These are phyloP conservation scores for Chaetomium sp. DNA, from an alignment of 2,329 filamentous ascomycete genomes.

Conservation along the genomic window DNA sequence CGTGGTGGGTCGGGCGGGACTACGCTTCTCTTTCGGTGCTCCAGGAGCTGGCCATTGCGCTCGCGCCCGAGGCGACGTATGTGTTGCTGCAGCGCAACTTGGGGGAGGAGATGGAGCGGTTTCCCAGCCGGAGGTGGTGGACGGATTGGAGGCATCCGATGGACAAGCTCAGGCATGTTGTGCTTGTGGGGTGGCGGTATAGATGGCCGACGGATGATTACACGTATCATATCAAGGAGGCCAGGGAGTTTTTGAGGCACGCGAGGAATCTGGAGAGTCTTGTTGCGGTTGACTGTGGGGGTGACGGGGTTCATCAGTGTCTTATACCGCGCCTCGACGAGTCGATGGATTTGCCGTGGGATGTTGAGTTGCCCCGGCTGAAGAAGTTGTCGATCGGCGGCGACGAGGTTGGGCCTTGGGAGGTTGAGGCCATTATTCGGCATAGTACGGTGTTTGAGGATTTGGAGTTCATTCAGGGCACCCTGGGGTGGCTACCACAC, in stretches of 20 bases:
- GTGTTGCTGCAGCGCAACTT: background rate
- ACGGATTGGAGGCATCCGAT: conserved; percentile 2
- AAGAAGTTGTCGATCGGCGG: conserved; percentile 11
- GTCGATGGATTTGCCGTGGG: conserved; percentile 6
- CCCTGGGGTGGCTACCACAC: too few species aligned
- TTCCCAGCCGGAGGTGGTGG: too few species aligned
- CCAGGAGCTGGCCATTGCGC: background rate
- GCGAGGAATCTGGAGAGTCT: conserved; percentile 3
- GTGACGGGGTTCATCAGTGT: too few species aligned
- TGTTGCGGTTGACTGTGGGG: conserved; percentile 8
- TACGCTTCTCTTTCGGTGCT: background rate
- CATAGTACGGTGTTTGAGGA: conserved; percentile 16
- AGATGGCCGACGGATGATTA: background rate
- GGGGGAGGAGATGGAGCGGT: too few species aligned
- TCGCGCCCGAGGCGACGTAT: background rate
- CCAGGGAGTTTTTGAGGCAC: background rate
- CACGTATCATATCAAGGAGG: conserved; percentile 11
- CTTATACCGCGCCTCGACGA: too few species aligned
- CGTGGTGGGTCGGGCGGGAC: background rate
- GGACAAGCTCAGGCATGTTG: background rate
- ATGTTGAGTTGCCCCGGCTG: conserved; percentile 7
- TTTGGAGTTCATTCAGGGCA: too few species aligned
- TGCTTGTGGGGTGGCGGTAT: conserved; percentile 7
- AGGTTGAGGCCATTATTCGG: conserved; percentile 12
- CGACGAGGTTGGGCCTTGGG: background rate